phyloP scores from a whole-genome alignment of 1,139 yeast species.

The Candida dubliniensis region DNA sequence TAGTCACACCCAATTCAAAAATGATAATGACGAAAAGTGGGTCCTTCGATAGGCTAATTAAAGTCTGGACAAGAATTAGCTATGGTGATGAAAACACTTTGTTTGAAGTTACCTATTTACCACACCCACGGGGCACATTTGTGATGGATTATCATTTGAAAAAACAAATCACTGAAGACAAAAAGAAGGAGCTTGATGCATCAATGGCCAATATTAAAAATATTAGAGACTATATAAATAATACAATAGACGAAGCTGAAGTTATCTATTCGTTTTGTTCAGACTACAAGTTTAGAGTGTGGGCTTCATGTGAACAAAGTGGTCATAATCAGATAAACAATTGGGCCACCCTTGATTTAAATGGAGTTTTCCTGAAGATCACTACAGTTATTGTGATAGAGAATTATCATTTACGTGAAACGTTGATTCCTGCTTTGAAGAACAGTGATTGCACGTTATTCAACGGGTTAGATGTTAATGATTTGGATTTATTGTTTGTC shows the following conservation, averaged over 20 bases:
- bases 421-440: constrained; percentile 16
- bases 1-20: constrained; percentile 63
- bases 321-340: constrained; percentile 57
- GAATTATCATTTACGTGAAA: constrained; percentile 39
- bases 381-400: constrained; percentile 57
- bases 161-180: constrained; percentile 14
- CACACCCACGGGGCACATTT: constrained; percentile 53
- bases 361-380: constrained; percentile 21
- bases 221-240: constrained; percentile 35
- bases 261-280: constrained; percentile 61
- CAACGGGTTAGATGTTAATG: constrained; percentile 17
- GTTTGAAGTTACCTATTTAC: constrained; percentile 69
- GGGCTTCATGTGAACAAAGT: constrained; percentile 70
- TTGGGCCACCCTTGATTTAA: constrained; percentile 58
- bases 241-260: constrained; percentile 31
- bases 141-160: constrained; percentile 62
- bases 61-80: constrained; percentile 76
- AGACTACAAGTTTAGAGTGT: constrained; percentile 59
- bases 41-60: constrained; percentile 62
- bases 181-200: constrained; percentile 20
- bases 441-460: constrained; percentile 4
- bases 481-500: constrained; percentile 56
- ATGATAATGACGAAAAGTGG: constrained; percentile 63
- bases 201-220: constrained; percentile 43
- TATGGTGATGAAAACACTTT: constrained; percentile 66